Evolutionary conservation across 257 asterid genomes (phyloP).

Genomic region (Salvia miltiorrhiza): DNA sequence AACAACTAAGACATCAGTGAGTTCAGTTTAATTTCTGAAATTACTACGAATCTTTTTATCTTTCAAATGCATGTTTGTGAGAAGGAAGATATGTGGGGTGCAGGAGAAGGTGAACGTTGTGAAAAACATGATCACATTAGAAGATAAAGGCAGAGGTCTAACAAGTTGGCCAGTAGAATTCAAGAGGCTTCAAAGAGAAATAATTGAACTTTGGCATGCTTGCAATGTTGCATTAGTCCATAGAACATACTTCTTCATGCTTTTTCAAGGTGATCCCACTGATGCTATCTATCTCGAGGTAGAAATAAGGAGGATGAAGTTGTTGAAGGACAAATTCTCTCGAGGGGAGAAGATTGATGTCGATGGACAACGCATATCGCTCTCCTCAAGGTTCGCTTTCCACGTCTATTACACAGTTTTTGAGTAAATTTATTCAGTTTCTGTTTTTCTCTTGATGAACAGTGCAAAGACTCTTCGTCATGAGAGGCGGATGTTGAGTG

Average conservation of each 20-base stretch:
- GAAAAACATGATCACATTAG: slow-evolving; percentile 62
- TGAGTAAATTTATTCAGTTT: neutral
- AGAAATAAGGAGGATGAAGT: slow-evolving; percentile 68
- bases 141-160: slow-evolving; percentile 44
- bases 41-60: neutral
- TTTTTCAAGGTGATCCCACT: slow-evolving; percentile 80
- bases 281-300: slow-evolving; percentile 90
- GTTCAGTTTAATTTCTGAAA: slow-evolving; percentile 3
- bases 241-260: slow-evolving; percentile 77
- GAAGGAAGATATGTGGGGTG: neutral
- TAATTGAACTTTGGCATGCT: slow-evolving; percentile 77
- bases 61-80: neutral
- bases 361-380: slow-evolving; percentile 56
- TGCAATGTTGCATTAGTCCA: slow-evolving; percentile 76
- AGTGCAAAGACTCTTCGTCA: slow-evolving; percentile 69
- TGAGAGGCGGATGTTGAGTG: slow-evolving; percentile 73
- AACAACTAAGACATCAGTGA: slow-evolving; percentile 10
- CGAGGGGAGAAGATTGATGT: slow-evolving; percentile 55
- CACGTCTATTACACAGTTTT: too few species aligned
- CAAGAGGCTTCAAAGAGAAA: slow-evolving; percentile 68
- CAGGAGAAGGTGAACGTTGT: slow-evolving; percentile 53
- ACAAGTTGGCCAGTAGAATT: slow-evolving; percentile 80
- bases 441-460: slow-evolving; percentile 16
- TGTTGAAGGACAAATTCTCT: slow-evolving; percentile 63
- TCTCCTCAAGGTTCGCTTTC: slow-evolving; percentile 58